Conservation (phyloP, 1,139 yeast genomes). For the Candida freyschussii region DNA sequence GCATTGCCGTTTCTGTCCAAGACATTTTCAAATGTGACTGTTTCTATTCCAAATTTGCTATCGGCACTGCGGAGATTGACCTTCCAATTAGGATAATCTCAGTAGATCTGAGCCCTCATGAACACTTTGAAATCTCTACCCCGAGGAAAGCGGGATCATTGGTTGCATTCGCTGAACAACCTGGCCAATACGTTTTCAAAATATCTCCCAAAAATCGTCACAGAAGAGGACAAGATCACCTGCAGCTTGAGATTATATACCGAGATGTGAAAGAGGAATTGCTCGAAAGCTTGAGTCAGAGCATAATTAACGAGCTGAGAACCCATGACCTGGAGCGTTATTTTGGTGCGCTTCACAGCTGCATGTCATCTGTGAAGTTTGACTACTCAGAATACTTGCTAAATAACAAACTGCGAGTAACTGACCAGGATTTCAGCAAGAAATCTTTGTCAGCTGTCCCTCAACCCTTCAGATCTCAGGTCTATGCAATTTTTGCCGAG, state of each 20-base stretch:
- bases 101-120: conserved; percentile 38
- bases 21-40: conserved; percentile 58
- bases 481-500: neutral
- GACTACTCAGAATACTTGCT: conserved; percentile 13
- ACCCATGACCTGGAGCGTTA: conserved; percentile 3
- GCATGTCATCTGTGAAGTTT: conserved; percentile 7
- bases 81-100: conserved; percentile 51
- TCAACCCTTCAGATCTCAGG: conserved; percentile 1
- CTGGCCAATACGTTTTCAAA: conserved; percentile 56
- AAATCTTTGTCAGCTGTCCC: conserved; percentile 5
- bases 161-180: conserved; percentile 65
- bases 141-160: conserved; percentile 32
- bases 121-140: conserved; percentile 36
- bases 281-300: conserved; percentile 23
- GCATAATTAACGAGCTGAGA: conserved; percentile 10
- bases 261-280: conserved; percentile 43
- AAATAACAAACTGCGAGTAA: conserved; percentile 3
- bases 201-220: conserved; percentile 29
- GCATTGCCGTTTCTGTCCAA: conserved; percentile 68
- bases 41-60: conserved; percentile 61
- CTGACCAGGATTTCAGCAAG: conserved; percentile 1
- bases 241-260: conserved; percentile 42
- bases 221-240: conserved; percentile 25
- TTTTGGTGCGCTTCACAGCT: neutral
- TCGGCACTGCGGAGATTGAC: conserved; percentile 51